A percentile compares a stretch with the other conserved stretches of the same genome.
These are phyloP conservation scores for Scheffersomyces illinoinensis DNA, from an alignment of 1,139 yeast species.

Conservation along the genomic window DNA sequence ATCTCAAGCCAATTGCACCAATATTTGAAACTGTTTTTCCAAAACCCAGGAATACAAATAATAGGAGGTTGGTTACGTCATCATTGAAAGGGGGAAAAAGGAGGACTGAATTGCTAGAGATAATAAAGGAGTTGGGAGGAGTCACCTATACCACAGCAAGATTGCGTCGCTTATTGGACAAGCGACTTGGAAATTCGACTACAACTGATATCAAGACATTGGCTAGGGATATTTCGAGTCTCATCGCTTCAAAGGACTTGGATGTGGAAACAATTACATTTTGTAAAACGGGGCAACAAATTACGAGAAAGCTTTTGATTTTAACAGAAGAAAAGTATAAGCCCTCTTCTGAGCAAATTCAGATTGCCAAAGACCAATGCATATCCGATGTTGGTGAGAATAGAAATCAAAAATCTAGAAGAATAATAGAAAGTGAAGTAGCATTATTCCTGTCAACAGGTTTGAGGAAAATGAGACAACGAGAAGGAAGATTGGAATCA, in stretches of 20 bases:
- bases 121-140: conserved; percentile 45
- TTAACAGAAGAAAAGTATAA: conserved; percentile 25
- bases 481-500: conserved; percentile 22
- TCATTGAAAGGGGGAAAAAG: conserved; percentile 25
- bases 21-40: conserved; percentile 2
- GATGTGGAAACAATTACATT: conserved; percentile 30
- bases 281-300: conserved; percentile 28
- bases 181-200: conserved; percentile 33
- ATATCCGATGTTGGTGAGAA: conserved; percentile 25
- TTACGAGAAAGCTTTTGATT: conserved; percentile 36
- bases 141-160: conserved; percentile 35
- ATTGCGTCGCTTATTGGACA: conserved; percentile 38
- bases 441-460: conserved; percentile 19
- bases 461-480: conserved; percentile 11
- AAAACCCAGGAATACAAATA: not conserved
- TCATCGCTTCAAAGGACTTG: conserved; percentile 19
- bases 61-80: conserved; percentile 5
- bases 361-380: conserved; percentile 25
- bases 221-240: conserved; percentile 40
- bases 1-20: conserved; percentile 12
- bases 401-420: conserved; percentile 9
- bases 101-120: conserved; percentile 31
- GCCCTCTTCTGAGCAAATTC: conserved; percentile 32
- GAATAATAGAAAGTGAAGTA: conserved; percentile 35
- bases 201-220: conserved; percentile 50